Evolutionary conservation across 176 grass and related monocot genomes (phyloP).

Genomic region (Pontederia paniculata): DNA sequence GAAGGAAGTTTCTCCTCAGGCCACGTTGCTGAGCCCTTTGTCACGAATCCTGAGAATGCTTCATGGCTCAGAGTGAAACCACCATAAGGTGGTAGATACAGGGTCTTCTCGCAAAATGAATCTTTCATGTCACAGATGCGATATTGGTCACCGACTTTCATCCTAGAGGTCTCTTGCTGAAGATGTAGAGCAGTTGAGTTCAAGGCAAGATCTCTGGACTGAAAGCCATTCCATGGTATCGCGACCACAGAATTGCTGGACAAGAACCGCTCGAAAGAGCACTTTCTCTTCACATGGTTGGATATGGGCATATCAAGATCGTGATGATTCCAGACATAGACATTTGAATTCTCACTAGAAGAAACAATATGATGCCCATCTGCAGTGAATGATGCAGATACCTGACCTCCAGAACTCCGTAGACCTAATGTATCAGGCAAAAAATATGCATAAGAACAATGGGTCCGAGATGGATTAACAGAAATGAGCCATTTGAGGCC

Average conservation of each 20-base stretch:
- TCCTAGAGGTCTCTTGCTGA: slow-evolving; percentile 24
- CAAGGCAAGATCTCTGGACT: slow-evolving; percentile 24
- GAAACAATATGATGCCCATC: slow-evolving; percentile 81
- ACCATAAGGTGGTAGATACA: slow-evolving; percentile 33
- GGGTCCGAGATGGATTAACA: not conserved
- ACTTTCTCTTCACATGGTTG: slow-evolving; percentile 29
- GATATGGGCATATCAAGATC: slow-evolving; percentile 32
- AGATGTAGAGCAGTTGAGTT: slow-evolving; percentile 37
- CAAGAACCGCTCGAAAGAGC: slow-evolving; percentile 58
- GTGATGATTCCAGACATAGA: slow-evolving; percentile 66
- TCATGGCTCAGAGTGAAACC: slow-evolving; percentile 45
- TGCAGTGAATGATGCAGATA: slow-evolving; percentile 66
- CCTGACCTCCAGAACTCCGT: slow-evolving; percentile 44
- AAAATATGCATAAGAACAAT: not conserved
- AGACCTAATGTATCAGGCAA: slow-evolving; percentile 27
- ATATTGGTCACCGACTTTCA: slow-evolving; percentile 11
- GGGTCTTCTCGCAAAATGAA: slow-evolving; percentile 16
- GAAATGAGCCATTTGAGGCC: not conserved
- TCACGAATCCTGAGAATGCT: slow-evolving; percentile 35
- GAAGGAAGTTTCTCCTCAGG: slow-evolving; percentile 76
- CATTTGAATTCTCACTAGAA: slow-evolving; percentile 51
- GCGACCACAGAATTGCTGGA: slow-evolving; percentile 43
- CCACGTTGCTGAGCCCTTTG: slow-evolving; percentile 62
- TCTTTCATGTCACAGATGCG: slow-evolving; percentile 18
- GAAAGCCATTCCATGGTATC: slow-evolving; percentile 65